Evolutionary conservation across 2,329 filamentous ascomycete genomes (phyloP), one percentile per base, ranked within the genome.

Genomic region (Lomentospora prolificans): DNA sequence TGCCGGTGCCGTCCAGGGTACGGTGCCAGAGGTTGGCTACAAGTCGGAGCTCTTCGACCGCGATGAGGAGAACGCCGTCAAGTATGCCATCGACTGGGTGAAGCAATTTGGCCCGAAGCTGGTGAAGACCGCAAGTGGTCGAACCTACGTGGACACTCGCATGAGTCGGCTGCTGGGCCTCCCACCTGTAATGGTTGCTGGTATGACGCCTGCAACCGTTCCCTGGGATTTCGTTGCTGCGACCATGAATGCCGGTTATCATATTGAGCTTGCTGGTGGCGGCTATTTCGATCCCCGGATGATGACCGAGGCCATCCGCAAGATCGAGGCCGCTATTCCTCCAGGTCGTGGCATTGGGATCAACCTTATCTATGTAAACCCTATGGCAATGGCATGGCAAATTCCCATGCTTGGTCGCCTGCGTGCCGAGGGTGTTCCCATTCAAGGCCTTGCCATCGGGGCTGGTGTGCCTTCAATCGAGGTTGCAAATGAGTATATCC

Each of bases 1-100:
- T 57, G 94, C 90, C 46, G 94, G 95, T 60, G 82, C 90, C n/a
- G 87, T 99, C 64, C 89, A 92, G 64, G 92, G 92, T 53, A 90
- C 90, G 19, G 87, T 95, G 58, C 78, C 81, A 30, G 94, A 97
- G 70, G 87, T 99, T 59, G 94, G 94, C 56, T 99, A 96, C 78
- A 99, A 99, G 79, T 87, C 92, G 2, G 94, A 99, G 73, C 79
- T 99, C 53, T 99, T 99, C 64, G 92, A 99, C 68, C 87, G 94
- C 57, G 94, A 99, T 67, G 90, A 91, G 65, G 89, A 96, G 67
- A 84, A 96, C 65, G 91, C 94, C 4, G 87, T 99, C 65, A 94
- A 91, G 70, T 97, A 90, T 68, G 92, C 94, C 51, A 86, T 90
- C 28, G 90, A 99, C 71, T 99, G 95, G 95, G 90, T 99, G 57